Percentiles rank a stretch among this genome's conserved stretches.
phyloP scores from a whole-genome alignment of 1,284 basidiomycete species.

The Marasmius oreades region DNA sequence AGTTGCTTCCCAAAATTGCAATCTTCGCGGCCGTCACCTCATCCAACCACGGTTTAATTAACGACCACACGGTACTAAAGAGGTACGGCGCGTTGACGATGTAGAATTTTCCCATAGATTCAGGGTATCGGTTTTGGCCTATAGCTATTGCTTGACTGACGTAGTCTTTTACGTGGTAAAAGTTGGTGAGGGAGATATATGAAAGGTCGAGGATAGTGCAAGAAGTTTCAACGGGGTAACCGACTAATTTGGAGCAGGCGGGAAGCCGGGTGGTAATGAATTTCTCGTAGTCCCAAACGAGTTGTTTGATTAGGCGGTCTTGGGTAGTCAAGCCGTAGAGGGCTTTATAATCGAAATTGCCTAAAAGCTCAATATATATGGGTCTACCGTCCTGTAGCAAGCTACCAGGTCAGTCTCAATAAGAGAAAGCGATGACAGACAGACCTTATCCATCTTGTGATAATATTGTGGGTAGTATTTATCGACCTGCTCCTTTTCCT shows the following conservation, averaged over 20 bases:
- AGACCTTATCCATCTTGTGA: conserved; percentile 92
- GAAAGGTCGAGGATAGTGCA: conserved; percentile 97
- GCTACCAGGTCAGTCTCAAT: neutral
- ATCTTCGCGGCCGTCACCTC: conserved; percentile 94
- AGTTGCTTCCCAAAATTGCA: conserved; percentile 69
- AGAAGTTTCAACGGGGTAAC: conserved; percentile 93
- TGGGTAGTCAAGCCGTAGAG: conserved; percentile 81
- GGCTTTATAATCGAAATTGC: conserved; percentile 84
- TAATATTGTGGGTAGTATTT: conserved; percentile 97
- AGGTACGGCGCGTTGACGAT: conserved; percentile 95
- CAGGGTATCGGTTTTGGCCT: conserved; percentile 91
- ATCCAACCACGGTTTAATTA: conserved; percentile 95
- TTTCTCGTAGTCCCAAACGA: conserved; percentile 94
- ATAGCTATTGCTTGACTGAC: conserved; percentile 78
- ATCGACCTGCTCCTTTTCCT: conserved; percentile 81
- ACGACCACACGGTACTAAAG: conserved; percentile 85
- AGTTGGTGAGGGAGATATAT: conserved; percentile 78
- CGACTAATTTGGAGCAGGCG: conserved; percentile 70
- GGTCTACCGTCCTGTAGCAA: conserved; percentile 83
- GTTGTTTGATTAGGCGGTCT: conserved; percentile 86
- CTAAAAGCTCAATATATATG: conserved; percentile 92
- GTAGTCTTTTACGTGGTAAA: conserved; percentile 93
- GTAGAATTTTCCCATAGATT: conserved; percentile 96
- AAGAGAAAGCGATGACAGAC: conserved; percentile 7
- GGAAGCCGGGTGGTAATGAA: conserved; percentile 81